These are phyloP conservation scores for Hebeloma cylindrosporum DNA, from an alignment of 768 basidiomycete genomes.

Conservation along the genomic window DNA sequence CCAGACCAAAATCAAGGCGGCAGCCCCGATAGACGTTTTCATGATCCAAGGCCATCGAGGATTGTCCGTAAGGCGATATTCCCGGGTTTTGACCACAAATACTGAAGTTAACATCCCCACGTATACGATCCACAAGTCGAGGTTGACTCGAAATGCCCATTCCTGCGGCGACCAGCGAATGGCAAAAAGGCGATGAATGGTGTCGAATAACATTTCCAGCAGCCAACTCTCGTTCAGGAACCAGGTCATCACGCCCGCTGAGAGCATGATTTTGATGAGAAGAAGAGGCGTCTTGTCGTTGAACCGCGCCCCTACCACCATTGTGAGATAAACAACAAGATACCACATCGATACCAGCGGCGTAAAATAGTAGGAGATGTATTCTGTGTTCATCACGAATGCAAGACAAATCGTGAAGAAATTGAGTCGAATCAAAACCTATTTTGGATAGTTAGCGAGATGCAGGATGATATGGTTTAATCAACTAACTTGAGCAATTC, in stretches of 20 bases:
- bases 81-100: constrained; percentile 71
- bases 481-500: constrained; percentile 68
- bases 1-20: constrained; percentile 61
- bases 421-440: constrained; percentile 80
- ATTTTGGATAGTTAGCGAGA: constrained; percentile 23
- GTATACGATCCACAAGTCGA: constrained; percentile 90
- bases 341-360: constrained; percentile 93
- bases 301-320: constrained; percentile 66
- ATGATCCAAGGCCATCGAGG: constrained; percentile 59
- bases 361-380: constrained; percentile 88
- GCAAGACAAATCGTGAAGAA: constrained; percentile 78
- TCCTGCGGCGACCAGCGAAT: constrained; percentile 85
- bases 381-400: constrained; percentile 91
- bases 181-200: constrained; percentile 63
- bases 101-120: constrained; percentile 81
- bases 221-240: constrained; percentile 66
- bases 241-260: constrained; percentile 60
- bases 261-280: constrained; percentile 66
- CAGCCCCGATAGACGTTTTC: constrained; percentile 48
- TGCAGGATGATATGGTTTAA: constrained; percentile 3
- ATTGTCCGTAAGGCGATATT: constrained; percentile 68
- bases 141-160: constrained; percentile 85
- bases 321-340: constrained; percentile 79
- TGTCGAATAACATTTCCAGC: constrained; percentile 60
- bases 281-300: constrained; percentile 73